These are phyloP conservation scores for Coemansia sp. DNA, from an alignment of 192 early-diverging fungal genomes.

Conservation along the genomic window DNA sequence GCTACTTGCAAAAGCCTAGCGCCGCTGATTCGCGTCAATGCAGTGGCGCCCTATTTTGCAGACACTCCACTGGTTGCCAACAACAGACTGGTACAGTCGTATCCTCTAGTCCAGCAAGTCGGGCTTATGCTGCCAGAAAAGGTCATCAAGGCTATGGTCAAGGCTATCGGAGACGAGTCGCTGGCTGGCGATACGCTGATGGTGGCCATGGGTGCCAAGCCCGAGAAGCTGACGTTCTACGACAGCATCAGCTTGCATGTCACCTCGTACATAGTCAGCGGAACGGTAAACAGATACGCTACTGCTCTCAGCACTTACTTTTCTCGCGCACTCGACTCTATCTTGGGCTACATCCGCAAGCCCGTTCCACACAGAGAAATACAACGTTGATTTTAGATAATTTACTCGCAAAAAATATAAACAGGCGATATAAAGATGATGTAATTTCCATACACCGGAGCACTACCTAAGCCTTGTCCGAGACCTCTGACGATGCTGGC, in stretches of 20 bases:
- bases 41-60: conserved; percentile 64
- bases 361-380: background rate
- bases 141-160: conserved; percentile 63
- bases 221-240: conserved; percentile 35
- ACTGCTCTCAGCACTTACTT: conserved; percentile 21
- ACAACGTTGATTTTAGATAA: background rate
- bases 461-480: conserved; percentile 8
- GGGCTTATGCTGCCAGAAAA: conserved; percentile 49
- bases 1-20: conserved; percentile 49
- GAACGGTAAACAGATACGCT: conserved; percentile 29
- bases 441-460: background rate
- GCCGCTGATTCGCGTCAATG: conserved; percentile 63
- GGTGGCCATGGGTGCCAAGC: conserved; percentile 36
- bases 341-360: conserved; percentile 27
- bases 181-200: conserved; percentile 59
- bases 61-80: conserved; percentile 59
- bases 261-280: conserved; percentile 39
- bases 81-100: conserved; percentile 26
- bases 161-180: conserved; percentile 59
- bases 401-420: conserved; percentile 7
- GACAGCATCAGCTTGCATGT: conserved; percentile 29
- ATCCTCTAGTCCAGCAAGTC: conserved; percentile 33
- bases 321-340: conserved; percentile 8
- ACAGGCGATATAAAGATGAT: background rate
- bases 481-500: background rate